Base-by-base conservation (phyloP, 2,329 filamentous ascomycete species). In the Exophiala sideris region DNA sequence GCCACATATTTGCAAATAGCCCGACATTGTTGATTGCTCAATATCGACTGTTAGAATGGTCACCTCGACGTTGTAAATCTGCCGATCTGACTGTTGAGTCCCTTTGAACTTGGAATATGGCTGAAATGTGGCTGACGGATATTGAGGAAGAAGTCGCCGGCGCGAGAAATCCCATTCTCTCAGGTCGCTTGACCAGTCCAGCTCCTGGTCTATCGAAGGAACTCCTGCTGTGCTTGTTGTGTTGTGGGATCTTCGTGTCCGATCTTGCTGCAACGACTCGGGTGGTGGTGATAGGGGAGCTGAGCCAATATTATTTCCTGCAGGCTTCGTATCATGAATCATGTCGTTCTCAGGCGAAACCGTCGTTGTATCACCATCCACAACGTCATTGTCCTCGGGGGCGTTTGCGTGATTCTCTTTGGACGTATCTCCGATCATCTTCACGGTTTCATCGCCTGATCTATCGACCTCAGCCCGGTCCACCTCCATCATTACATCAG, bases 41-140 rank as follows among this genome's bases (percentile, higher is more conserved):
- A 97, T 87, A 68, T 97, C 91, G 41, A 97, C 91, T 72, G 96
- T 87, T 73, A 97, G 96, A 63, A 99, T 90, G 68, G 96, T 91
- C 2, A 99, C 94, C 66, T 96, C 88, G 1, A 99, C 94, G 59
- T 96, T 90, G 69, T 99, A 99, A 8, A 89, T 83, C 68, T 96
- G 91, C 56, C 88, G 84, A 68, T 97, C 92, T 2, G 92, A 97
- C 68, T 92, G 88, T 67, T 99, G 94, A 11, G 88, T 95, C 53
- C 94, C 94, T 55, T 83, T 81, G 67, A 96, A 99, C 65, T 83
- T 88, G 72, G 90, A 96, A 14, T 91, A 91, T 2, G 91, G 84
- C 42, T 90, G 87, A 52, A 99, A 77, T 69, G 86, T 95, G 0
- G 90, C 94, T 0, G 89, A 96, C 1, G 89, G 86, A n/a, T 88